These are phyloP conservation scores for Camellia granthamiana DNA, from an alignment of 148 eudicot species.

Conservation along the genomic window DNA sequence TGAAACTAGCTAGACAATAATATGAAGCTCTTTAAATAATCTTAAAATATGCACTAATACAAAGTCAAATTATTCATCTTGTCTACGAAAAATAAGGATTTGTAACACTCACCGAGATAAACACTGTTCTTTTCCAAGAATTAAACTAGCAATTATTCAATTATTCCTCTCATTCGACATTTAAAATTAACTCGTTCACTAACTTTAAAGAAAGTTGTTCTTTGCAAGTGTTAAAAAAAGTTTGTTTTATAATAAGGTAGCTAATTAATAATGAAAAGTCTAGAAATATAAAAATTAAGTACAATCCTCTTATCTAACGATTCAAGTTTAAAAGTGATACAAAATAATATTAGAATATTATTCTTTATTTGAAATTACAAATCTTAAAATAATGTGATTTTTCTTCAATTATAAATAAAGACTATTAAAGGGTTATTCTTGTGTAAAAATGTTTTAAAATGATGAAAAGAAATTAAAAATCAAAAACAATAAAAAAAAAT, in stretches of 20 bases:
- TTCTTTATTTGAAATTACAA: too few species aligned
- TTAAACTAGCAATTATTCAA: neutral
- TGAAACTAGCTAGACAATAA: too few species aligned
- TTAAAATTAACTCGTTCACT: neutral
- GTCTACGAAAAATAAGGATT: neutral
- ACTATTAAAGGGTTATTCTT: too few species aligned
- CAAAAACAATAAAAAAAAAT: too few species aligned
- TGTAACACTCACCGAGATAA: neutral
- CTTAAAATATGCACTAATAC: neutral
- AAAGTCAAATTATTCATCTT: neutral
- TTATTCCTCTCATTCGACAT: neutral
- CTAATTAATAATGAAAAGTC: neutral
- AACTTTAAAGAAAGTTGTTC: neutral
- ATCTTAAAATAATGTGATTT: too few species aligned
- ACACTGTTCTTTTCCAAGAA: constrained; percentile 8
- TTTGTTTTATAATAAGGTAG: neutral
- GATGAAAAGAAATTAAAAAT: too few species aligned
- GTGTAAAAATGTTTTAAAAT: too few species aligned
- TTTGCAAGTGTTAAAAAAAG: neutral
- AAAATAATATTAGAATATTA: too few species aligned
- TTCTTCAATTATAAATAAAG: too few species aligned
- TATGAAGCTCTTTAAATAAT: neutral
- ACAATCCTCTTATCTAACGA: too few species aligned
- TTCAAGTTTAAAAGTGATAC: too few species aligned
- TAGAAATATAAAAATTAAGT: too few species aligned